phyloP scores from a whole-genome alignment of 2,329 filamentous ascomycete genomes.

The Metarhizium rileyi region DNA sequence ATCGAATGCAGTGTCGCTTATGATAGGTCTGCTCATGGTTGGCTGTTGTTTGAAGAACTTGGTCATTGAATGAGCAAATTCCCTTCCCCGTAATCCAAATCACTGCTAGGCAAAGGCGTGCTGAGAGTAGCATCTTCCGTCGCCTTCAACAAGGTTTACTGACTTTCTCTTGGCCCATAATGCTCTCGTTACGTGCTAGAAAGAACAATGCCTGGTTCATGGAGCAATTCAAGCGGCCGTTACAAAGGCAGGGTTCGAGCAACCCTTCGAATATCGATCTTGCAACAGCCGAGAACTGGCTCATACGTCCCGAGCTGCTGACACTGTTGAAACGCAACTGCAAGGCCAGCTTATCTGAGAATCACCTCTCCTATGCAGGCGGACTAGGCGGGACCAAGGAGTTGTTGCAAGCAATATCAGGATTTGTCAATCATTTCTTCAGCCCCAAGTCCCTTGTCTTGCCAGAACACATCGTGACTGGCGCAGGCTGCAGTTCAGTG shows the following conservation, averaged over 20 bases:
- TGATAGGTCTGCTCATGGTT: too few species aligned
- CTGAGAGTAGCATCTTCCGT: too few species aligned
- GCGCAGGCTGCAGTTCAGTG: conserved; percentile 1
- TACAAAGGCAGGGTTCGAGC: conserved; percentile 1
- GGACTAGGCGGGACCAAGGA: conserved; percentile 2
- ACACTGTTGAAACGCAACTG: conserved; percentile 1
- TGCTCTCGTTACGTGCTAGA: conserved; percentile 4
- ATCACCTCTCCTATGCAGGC: conserved; percentile 4
- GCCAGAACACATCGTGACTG: conserved; percentile 4
- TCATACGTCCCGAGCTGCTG: conserved; percentile 4
- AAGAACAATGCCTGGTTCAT: conserved; percentile 6
- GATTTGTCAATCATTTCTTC: conserved; percentile 6
- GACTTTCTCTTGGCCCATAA: too few species aligned
- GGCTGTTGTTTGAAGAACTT: too few species aligned
- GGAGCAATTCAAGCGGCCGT: conserved; percentile 4
- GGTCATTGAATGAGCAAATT: too few species aligned
- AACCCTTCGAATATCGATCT: conserved; percentile 1
- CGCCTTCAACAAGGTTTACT: too few species aligned
- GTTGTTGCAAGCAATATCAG: neutral
- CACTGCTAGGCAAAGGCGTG: too few species aligned
- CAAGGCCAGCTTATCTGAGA: neutral
- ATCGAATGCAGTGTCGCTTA: too few species aligned
- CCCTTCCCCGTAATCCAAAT: too few species aligned
- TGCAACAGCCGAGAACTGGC: conserved; percentile 6
- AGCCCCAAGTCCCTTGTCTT: neutral